A percentile compares a stretch with the other conserved stretches of the same genome.
Conservation (phyloP, 192 early-diverging fungal genomes). For the Backusella westeae region DNA sequence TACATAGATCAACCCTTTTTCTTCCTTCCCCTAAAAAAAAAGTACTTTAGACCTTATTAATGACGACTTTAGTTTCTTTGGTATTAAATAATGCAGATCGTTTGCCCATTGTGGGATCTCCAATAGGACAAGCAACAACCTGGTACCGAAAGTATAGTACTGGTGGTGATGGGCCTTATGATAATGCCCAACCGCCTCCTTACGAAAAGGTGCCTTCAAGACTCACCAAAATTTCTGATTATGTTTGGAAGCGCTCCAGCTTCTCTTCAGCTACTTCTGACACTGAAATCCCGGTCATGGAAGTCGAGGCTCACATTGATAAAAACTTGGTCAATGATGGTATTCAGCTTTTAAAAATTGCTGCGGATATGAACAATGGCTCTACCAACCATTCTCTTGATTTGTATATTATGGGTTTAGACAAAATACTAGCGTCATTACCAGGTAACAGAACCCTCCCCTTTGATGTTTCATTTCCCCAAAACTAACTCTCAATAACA, state of each 20-base stretch:
- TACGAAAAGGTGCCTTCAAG: slow-evolving; percentile 18
- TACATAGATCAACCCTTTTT: background rate
- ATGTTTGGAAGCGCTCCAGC: slow-evolving; percentile 12
- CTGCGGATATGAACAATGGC: slow-evolving; percentile 24
- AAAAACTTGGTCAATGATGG: slow-evolving; percentile 25
- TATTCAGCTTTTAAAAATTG: slow-evolving; percentile 16
- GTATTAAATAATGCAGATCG: slow-evolving; percentile 15
- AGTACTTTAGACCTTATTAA: slow-evolving; percentile 3
- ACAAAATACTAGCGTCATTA: slow-evolving; percentile 20
- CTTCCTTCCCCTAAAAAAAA: background rate
- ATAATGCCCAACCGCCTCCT: slow-evolving; percentile 3
- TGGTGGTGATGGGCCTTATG: background rate
- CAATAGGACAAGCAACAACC: slow-evolving; percentile 1
- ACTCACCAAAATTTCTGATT: slow-evolving; percentile 17
- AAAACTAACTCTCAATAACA: background rate
- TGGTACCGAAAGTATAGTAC: slow-evolving; percentile 1
- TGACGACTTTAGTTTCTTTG: slow-evolving; percentile 10
- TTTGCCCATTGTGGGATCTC: slow-evolving; percentile 17
- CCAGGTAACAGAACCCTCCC: slow-evolving; percentile 18
- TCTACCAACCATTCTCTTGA: slow-evolving; percentile 14
- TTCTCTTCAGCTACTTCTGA: background rate
- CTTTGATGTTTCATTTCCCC: background rate
- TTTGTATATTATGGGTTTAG: slow-evolving; percentile 32
- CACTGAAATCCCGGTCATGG: background rate
- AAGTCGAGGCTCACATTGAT: slow-evolving; percentile 10